Evolutionary conservation across 352 stramenopile genomes (phyloP).

Genomic region (Sclerospora graminicola): DNA sequence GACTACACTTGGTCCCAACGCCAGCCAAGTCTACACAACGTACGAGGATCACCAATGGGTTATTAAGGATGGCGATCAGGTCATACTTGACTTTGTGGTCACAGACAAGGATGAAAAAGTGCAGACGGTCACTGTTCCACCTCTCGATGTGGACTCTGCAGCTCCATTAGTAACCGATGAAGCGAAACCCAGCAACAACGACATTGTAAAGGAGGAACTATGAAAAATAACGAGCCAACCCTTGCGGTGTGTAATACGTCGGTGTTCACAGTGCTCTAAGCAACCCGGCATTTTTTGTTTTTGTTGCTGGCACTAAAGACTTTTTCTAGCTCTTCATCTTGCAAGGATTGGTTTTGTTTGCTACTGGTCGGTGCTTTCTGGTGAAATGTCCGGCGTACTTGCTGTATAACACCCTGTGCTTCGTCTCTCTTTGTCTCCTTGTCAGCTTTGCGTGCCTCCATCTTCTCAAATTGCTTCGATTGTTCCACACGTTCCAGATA

Average conservation of each 20-base stretch:
- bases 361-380: conserved; percentile 64
- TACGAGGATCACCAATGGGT: conserved; percentile 63
- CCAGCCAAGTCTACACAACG: conserved; percentile 44
- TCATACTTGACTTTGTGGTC: conserved; percentile 50
- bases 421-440: conserved; percentile 13
- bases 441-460: conserved; percentile 67
- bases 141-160: conserved; percentile 9
- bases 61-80: conserved; percentile 37
- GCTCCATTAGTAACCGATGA: conserved; percentile 1
- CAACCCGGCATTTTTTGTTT: conserved; percentile 52
- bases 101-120: conserved; percentile 31
- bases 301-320: conserved; percentile 44
- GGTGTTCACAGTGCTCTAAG: neutral
- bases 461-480: conserved; percentile 79
- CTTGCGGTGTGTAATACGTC: neutral
- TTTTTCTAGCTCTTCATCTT: conserved; percentile 39
- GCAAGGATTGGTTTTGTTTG: conserved; percentile 52
- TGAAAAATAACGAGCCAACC: conserved; percentile 4
- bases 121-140: conserved; percentile 39
- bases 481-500: conserved; percentile 84
- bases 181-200: conserved; percentile 1
- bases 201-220: conserved; percentile 37
- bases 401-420: conserved; percentile 16
- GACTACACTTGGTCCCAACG: conserved; percentile 38
- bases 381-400: conserved; percentile 66